Conservation (phyloP, 2,329 filamentous ascomycete species). For the Paracoccidioides lutzii region DNA sequence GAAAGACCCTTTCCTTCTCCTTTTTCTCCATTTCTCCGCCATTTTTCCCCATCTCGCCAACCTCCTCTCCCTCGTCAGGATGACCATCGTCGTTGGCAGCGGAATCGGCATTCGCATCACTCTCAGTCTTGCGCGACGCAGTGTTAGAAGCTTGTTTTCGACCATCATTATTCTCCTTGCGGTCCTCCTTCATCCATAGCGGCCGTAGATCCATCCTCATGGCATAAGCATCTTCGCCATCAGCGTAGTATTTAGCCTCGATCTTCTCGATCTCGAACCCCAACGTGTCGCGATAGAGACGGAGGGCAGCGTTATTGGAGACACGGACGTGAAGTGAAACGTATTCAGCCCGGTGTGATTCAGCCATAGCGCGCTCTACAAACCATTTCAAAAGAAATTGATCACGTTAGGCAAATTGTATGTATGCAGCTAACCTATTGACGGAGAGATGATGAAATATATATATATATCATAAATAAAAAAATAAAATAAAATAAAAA, state of each 20-base stretch:
- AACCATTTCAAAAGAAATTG: not conserved
- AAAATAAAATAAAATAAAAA: slow-evolving; percentile 4
- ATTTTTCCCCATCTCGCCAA: slow-evolving; percentile 50
- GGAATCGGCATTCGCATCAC: slow-evolving; percentile 6
- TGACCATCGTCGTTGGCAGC: slow-evolving; percentile 17
- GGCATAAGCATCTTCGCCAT: slow-evolving; percentile 88
- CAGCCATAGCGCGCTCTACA: slow-evolving; percentile 85
- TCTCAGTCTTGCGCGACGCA: slow-evolving; percentile 11
- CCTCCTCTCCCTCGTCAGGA: slow-evolving; percentile 48
- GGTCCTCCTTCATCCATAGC: slow-evolving; percentile 35
- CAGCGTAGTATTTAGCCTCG: slow-evolving; percentile 55
- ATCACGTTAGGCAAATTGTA: not conserved
- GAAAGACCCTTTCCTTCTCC: slow-evolving; percentile 54
- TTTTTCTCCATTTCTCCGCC: slow-evolving; percentile 30
- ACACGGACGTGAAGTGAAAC: slow-evolving; percentile 93
- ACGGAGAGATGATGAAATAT: no score
- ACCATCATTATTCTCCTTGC: slow-evolving; percentile 34
- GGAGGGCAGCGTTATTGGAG: slow-evolving; percentile 80
- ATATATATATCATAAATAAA: no score
- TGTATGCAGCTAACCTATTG: no score
- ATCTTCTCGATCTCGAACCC: slow-evolving; percentile 73
- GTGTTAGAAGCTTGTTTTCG: slow-evolving; percentile 22
- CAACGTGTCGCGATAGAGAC: slow-evolving; percentile 83
- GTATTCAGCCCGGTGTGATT: slow-evolving; percentile 81
- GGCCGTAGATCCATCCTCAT: slow-evolving; percentile 73